Conservation (phyloP, 2,329 filamentous ascomycete species). For the Pezicula rhizophila region DNA sequence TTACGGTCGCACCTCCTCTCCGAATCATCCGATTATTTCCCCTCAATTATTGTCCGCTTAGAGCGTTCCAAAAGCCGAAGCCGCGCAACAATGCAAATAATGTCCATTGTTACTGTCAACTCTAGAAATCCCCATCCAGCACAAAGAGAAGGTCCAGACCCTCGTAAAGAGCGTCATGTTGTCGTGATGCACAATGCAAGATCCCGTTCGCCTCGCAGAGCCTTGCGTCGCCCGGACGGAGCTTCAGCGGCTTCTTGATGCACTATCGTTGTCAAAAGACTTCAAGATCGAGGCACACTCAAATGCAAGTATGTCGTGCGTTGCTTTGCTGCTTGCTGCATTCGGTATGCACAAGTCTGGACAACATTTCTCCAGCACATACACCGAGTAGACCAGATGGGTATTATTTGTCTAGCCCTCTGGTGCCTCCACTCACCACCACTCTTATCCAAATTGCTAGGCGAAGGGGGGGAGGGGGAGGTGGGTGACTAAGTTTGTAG, state of each 20-base stretch:
- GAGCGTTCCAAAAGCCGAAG: conserved; percentile 7
- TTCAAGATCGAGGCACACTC: conserved; percentile 15
- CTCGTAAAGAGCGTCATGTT: too few relatives aligned
- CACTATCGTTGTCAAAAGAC: conserved; percentile 22
- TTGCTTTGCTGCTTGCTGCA: background rate
- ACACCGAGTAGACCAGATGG: background rate
- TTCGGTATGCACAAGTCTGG: background rate
- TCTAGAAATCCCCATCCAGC: too few relatives aligned
- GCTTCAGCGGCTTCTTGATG: conserved; percentile 9
- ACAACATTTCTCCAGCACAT: background rate
- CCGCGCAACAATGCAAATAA: conserved; percentile 15
- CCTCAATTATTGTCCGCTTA: conserved; percentile 5
- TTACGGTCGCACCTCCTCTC: too few relatives aligned
- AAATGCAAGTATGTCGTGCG: conserved; percentile 1
- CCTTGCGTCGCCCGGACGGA: conserved; percentile 14
- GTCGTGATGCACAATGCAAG: conserved; percentile 14
- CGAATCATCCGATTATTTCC: conserved; percentile 1
- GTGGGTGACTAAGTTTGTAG: too few relatives aligned
- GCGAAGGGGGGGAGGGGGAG: too few relatives aligned
- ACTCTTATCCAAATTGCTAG: too few relatives aligned
- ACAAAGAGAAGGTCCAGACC: too few relatives aligned
- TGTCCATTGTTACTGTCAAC: too few relatives aligned
- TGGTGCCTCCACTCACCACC: too few relatives aligned
- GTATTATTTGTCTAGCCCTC: background rate
- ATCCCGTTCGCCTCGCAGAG: conserved; percentile 14